Conservation (phyloP, 2,329 filamentous ascomycete species). For the Monilinia vaccinii-corymbosi region DNA sequence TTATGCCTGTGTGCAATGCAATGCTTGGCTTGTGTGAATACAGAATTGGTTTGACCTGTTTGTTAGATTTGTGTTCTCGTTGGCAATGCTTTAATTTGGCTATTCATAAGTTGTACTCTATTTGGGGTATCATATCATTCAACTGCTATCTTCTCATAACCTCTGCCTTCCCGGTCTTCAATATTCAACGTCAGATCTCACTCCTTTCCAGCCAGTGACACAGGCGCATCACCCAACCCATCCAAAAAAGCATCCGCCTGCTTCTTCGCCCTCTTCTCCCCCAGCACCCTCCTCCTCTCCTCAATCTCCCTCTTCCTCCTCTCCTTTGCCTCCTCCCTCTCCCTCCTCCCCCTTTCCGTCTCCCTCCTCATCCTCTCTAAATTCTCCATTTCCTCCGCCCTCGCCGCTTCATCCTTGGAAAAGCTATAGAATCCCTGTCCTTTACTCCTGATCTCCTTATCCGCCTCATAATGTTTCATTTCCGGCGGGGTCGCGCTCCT, state of each 20-base stretch:
- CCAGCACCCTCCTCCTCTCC: slow-evolving; percentile 36
- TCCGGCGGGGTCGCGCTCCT: slow-evolving; percentile 71
- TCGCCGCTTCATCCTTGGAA: slow-evolving; percentile 59
- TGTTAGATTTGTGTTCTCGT: too few species aligned
- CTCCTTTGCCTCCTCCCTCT: slow-evolving; percentile 47
- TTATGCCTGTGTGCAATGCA: not conserved
- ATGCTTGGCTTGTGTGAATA: not conserved
- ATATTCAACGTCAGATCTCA: not conserved
- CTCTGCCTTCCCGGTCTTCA: too few species aligned
- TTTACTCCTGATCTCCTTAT: slow-evolving; percentile 73
- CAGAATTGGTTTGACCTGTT: too few species aligned
- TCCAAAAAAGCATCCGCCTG: slow-evolving; percentile 67
- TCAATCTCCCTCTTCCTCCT: slow-evolving; percentile 55
- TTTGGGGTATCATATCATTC: not conserved
- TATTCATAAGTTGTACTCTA: not conserved
- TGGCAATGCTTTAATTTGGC: too few species aligned
- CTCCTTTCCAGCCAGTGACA: not conserved
- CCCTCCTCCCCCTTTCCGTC: slow-evolving; percentile 40
- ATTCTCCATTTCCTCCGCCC: slow-evolving; percentile 63
- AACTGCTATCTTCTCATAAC: too few species aligned
- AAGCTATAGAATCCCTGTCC: slow-evolving; percentile 92
- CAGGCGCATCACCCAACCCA: slow-evolving; percentile 36
- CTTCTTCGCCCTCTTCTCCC: slow-evolving; percentile 49
- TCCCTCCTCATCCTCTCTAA: slow-evolving; percentile 62
- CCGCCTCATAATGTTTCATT: slow-evolving; percentile 76